phyloP scores from a whole-genome alignment of 73 alveolate genomes.

The Paramecium pentaurelia region DNA sequence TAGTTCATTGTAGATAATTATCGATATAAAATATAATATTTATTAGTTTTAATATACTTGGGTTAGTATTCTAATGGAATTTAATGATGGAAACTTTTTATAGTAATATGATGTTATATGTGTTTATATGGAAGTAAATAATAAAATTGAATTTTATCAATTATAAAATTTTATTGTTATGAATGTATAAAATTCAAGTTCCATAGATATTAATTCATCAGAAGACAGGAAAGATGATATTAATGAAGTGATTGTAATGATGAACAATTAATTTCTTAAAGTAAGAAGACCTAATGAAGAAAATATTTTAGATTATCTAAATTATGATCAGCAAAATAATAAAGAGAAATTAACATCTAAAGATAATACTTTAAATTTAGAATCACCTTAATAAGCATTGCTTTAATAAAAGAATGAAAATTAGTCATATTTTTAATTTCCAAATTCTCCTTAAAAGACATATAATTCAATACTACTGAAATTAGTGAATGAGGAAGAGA shows the following conservation, averaged over 20 bases:
- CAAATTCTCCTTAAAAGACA: background rate
- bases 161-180: background rate
- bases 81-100: background rate
- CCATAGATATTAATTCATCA: background rate
- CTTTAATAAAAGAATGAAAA: background rate
- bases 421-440: background rate
- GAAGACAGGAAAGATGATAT: background rate
- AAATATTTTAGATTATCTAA: background rate
- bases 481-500: background rate
- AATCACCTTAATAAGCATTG: background rate
- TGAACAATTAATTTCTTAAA: background rate
- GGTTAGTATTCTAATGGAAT: background rate
- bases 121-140: background rate
- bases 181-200: conserved; percentile 1
- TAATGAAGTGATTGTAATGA: background rate
- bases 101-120: background rate
- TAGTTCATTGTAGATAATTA: background rate
- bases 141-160: background rate
- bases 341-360: background rate
- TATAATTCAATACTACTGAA: background rate
- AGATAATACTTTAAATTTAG: background rate
- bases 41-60: background rate
- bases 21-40: background rate
- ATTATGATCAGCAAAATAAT: background rate
- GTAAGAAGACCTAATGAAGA: conserved; percentile 33